Conservation (phyloP, 495 filamentous ascomycete genomes). For the Aspergillus baeticus region DNA sequence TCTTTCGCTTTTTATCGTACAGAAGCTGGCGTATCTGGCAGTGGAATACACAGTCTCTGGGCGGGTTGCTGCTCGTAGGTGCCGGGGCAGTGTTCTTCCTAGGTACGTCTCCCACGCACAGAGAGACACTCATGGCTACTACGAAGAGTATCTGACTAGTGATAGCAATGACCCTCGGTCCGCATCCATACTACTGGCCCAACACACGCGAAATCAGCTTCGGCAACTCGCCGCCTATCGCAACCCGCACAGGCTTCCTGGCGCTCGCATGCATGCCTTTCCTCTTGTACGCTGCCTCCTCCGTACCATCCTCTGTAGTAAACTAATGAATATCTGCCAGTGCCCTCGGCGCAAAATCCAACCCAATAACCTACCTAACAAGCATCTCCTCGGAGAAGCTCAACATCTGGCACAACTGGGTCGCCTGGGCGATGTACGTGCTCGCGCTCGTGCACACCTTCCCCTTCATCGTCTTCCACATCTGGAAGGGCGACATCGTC, state of each 20-base stretch:
- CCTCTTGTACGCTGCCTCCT: constrained; percentile 35
- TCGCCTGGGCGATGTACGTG: constrained; percentile 51
- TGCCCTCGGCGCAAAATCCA: constrained; percentile 31
- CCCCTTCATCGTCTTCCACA: constrained; percentile 55
- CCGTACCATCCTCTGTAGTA: constrained; percentile 2
- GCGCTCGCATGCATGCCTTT: constrained; percentile 51
- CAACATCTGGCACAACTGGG: constrained; percentile 52
- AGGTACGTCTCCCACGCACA: constrained; percentile 21
- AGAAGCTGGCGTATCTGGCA: neutral
- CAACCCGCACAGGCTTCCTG: constrained; percentile 53
- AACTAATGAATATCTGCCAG: constrained; percentile 15
- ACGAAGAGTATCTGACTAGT: neutral
- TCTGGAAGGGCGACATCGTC: constrained; percentile 49
- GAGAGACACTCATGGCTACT: too few relatives aligned
- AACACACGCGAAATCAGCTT: constrained; percentile 38
- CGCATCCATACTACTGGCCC: constrained; percentile 59
- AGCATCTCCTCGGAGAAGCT: constrained; percentile 57
- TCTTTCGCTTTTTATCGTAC: constrained; percentile 24
- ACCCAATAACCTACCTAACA: constrained; percentile 51
- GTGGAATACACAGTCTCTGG: constrained; percentile 14
- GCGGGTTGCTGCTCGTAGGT: constrained; percentile 23
- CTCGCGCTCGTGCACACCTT: constrained; percentile 56
- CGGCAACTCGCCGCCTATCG: constrained; percentile 51
- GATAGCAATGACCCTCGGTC: constrained; percentile 47
- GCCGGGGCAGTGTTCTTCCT: constrained; percentile 22